Evolutionary conservation across 768 basidiomycete species (phyloP).

Genomic region (Pleurotus tuoliensis): DNA sequence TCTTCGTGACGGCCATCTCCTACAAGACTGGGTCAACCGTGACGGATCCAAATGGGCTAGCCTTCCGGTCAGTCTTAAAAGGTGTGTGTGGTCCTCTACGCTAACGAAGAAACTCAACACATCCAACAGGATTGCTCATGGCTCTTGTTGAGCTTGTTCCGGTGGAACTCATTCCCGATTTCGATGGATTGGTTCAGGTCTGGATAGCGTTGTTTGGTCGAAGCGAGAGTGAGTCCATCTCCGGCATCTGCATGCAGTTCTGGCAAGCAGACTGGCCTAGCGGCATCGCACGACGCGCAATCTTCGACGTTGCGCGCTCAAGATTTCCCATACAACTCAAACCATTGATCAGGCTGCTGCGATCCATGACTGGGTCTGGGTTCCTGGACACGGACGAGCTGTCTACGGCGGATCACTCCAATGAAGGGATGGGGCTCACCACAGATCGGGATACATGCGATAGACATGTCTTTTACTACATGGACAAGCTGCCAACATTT

Average conservation of each 20-base stretch:
- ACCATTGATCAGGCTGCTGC: slow-evolving; percentile 66
- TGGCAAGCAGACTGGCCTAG: slow-evolving; percentile 78
- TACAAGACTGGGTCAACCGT: slow-evolving; percentile 66
- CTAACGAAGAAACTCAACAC: background rate
- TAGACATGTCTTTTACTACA: slow-evolving; percentile 70
- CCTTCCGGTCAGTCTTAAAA: slow-evolving; percentile 81
- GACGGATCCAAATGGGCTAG: slow-evolving; percentile 73
- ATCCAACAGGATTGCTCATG: slow-evolving; percentile 65
- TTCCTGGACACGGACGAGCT: slow-evolving; percentile 74
- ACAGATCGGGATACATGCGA: slow-evolving; percentile 59
- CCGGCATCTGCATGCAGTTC: slow-evolving; percentile 73
- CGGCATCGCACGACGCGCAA: slow-evolving; percentile 65
- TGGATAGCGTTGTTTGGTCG: slow-evolving; percentile 81
- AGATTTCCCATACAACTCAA: slow-evolving; percentile 80
- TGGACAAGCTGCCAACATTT: slow-evolving; percentile 67
- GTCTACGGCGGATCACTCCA: slow-evolving; percentile 45
- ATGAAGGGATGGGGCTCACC: slow-evolving; percentile 33
- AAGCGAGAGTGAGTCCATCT: slow-evolving; percentile 61
- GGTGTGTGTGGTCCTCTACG: slow-evolving; percentile 39
- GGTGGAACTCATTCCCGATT: slow-evolving; percentile 75
- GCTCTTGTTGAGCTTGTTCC: slow-evolving; percentile 70
- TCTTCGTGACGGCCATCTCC: slow-evolving; percentile 72
- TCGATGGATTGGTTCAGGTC: slow-evolving; percentile 65
- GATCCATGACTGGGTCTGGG: slow-evolving; percentile 73
- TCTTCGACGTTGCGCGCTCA: slow-evolving; percentile 78